Conservation (phyloP, 352 stramenopile species). For the Ophiocytium majus region DNA sequence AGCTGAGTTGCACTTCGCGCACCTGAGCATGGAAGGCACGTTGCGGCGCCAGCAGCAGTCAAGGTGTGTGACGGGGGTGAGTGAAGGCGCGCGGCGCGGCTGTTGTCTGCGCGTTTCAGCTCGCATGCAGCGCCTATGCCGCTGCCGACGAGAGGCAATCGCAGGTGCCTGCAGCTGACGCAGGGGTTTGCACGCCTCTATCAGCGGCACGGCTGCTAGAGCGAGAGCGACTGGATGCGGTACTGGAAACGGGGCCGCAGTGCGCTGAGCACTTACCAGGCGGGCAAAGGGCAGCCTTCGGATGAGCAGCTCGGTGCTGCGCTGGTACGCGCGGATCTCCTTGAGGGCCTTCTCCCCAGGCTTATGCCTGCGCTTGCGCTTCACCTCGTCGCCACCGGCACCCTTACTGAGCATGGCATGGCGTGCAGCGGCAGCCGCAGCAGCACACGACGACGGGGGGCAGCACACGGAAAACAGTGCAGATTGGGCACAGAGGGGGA, state of each 20-base stretch:
- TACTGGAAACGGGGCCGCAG: neutral
- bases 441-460: too few relatives aligned
- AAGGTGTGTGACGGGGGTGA: neutral
- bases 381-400: too few relatives aligned
- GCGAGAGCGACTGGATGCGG: neutral
- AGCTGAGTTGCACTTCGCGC: constrained; percentile 63
- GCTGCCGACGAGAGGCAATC: too few relatives aligned
- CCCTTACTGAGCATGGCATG: too few relatives aligned
- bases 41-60: neutral
- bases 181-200: neutral
- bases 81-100: too few relatives aligned
- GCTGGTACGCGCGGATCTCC: constrained; percentile 94
- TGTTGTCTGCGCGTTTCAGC: too few relatives aligned
- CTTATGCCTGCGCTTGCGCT: constrained; percentile 8
- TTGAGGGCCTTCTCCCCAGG: constrained; percentile 64
- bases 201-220: neutral
- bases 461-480: too few relatives aligned
- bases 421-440: too few relatives aligned
- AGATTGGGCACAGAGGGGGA: too few relatives aligned
- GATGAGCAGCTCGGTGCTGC: constrained; percentile 88
- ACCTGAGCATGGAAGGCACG: constrained; percentile 28
- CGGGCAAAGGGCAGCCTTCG: constrained; percentile 93
- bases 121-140: too few relatives aligned
- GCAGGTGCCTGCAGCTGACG: neutral
- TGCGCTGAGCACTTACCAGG: constrained; percentile 65